Evolutionary conservation across 495 filamentous ascomycete species (phyloP).

Genomic region (Aspergillus conjunctus): DNA sequence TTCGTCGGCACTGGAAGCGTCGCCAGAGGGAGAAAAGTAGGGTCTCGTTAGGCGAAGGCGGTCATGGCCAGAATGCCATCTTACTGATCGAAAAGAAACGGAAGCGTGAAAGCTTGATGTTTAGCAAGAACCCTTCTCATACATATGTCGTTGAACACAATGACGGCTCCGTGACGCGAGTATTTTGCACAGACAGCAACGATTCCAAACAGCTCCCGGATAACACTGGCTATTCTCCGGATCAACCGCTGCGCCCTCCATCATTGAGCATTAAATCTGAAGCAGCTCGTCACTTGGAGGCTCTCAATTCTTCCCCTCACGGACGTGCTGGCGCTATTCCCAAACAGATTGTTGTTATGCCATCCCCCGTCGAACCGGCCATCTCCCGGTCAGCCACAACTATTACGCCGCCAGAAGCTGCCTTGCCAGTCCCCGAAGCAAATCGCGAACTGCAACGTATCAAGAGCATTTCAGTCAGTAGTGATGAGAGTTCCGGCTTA

Average conservation of each 20-base stretch:
- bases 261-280: conserved; percentile 2
- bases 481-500: background rate
- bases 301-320: background rate
- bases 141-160: conserved; percentile 24
- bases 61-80: background rate
- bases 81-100: conserved; percentile 2
- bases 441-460: background rate
- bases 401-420: conserved; percentile 2
- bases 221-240: background rate
- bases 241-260: background rate
- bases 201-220: conserved; percentile 5
- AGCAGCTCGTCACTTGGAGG: conserved; percentile 8
- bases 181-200: conserved; percentile 19
- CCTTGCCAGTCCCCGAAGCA: background rate
- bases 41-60: background rate
- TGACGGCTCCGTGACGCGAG: conserved; percentile 20
- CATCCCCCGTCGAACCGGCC: conserved; percentile 18
- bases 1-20: conserved; percentile 16
- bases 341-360: conserved; percentile 20
- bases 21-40: conserved; percentile 10
- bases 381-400: conserved; percentile 18
- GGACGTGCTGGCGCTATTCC: conserved; percentile 19
- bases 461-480: background rate
- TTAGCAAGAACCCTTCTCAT: conserved; percentile 11
- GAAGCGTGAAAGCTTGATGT: conserved; percentile 24